These are phyloP conservation scores for Aspergillus incahuasiensis DNA, from an alignment of 495 filamentous ascomycete genomes.

Conservation along the genomic window DNA sequence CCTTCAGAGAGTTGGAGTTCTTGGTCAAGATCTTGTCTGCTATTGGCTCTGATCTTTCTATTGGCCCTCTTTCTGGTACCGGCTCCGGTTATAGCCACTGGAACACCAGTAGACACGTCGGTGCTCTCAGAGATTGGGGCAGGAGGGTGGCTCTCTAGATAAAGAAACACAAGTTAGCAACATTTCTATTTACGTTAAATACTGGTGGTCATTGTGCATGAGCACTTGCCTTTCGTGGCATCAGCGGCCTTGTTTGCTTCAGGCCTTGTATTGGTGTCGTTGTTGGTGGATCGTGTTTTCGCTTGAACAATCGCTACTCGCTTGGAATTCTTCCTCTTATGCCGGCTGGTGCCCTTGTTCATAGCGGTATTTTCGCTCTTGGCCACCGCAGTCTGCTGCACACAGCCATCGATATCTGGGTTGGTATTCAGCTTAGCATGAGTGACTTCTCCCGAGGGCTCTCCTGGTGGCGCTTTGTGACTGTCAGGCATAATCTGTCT, in stretches of 20 bases:
- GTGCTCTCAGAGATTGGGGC: background rate
- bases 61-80: background rate
- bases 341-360: background rate
- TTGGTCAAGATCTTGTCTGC: background rate
- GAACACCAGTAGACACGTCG: background rate
- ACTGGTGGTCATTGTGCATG: background rate
- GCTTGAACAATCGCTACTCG: background rate
- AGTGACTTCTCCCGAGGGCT: background rate
- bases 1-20: background rate
- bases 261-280: background rate
- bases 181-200: background rate
- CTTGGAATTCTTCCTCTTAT: background rate
- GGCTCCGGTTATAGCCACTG: background rate
- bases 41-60: background rate
- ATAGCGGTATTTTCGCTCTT: background rate
- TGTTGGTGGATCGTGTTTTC: background rate
- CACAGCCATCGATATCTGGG: background rate
- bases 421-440: background rate
- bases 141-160: background rate
- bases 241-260: background rate
- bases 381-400: background rate
- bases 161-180: background rate
- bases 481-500: background rate
- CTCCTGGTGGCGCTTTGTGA: background rate
- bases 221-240: background rate